Evolutionary conservation across 306 rosid species (phyloP).

Genomic region (Citrullus mucosospermus): DNA sequence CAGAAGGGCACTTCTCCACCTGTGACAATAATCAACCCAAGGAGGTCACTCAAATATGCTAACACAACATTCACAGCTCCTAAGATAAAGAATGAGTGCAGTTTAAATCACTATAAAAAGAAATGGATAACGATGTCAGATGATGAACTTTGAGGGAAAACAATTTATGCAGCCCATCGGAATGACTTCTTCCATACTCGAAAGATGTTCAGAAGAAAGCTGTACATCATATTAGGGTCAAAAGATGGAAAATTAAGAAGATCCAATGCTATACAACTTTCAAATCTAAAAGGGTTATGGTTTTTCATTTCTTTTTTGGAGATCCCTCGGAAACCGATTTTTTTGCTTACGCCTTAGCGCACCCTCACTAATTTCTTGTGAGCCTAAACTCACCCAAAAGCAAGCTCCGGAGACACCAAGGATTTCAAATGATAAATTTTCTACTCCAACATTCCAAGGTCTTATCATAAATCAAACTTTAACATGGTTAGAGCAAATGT

Average conservation of each 20-base stretch:
- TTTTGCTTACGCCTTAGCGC: neutral
- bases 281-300: neutral
- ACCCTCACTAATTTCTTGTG: neutral
- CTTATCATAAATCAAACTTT: neutral
- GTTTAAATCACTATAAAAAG: neutral
- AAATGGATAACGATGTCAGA: neutral
- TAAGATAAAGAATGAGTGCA: neutral
- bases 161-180: neutral
- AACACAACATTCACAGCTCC: neutral
- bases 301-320: neutral
- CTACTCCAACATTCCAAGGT: neutral
- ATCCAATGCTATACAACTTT: neutral
- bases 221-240: neutral
- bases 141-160: neutral
- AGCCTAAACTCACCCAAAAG: neutral
- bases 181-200: neutral
- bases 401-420: neutral
- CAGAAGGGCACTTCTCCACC: conserved; percentile 95
- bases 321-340: neutral
- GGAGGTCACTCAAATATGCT: neutral
- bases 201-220: neutral
- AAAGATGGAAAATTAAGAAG: neutral
- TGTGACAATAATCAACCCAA: conserved; percentile 14
- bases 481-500: neutral
- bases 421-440: neutral